Evolutionary conservation across 352 stramenopile species (phyloP).

Genomic region (Phytophthora sojae): DNA sequence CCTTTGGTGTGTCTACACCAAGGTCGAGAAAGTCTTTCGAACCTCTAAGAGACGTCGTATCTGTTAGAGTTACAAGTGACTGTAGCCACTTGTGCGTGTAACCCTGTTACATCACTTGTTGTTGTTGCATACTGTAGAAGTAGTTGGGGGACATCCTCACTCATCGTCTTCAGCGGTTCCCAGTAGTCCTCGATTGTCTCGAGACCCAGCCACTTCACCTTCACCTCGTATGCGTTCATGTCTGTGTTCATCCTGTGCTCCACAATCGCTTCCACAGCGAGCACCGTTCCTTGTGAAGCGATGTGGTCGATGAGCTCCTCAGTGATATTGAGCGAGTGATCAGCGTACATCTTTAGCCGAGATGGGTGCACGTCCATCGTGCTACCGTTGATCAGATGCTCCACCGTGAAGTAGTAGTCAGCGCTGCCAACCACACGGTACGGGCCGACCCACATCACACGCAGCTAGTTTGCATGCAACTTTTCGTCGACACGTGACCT

Average conservation of each 20-base stretch:
- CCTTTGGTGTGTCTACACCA: no score
- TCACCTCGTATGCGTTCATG: background rate
- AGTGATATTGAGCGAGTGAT: background rate
- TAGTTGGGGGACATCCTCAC: background rate
- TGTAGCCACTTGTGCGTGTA: no score
- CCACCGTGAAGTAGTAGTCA: background rate
- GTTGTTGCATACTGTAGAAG: background rate
- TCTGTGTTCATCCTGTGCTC: background rate
- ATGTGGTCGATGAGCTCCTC: background rate
- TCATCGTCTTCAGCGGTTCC: background rate
- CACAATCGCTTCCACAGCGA: background rate
- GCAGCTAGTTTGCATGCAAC: no score
- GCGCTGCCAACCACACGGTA: background rate
- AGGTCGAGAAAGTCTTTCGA: no score
- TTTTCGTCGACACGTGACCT: no score
- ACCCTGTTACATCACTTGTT: no score
- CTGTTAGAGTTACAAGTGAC: no score
- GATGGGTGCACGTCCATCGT: background rate
- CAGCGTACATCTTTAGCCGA: background rate
- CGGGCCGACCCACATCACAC: background rate
- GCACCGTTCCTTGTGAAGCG: background rate
- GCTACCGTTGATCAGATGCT: background rate
- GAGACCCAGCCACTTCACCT: background rate
- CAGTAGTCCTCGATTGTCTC: background rate
- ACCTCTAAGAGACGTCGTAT: no score